Conservation (phyloP, 805 yeast genomes). For the Saccharomycopsis oosterbeekiorum region DNA sequence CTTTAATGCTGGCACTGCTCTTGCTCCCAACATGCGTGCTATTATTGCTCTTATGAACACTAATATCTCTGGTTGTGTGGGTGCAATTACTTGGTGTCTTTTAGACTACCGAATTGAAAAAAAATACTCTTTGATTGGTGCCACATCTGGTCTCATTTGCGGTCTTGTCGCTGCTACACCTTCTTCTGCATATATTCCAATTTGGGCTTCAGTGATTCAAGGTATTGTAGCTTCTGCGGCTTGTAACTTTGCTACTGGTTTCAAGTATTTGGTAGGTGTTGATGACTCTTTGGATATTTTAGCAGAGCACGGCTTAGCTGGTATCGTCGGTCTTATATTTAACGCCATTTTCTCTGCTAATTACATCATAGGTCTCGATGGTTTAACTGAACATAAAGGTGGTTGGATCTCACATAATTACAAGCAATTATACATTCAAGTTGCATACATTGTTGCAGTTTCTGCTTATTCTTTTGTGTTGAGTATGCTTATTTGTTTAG, state of each 20-base stretch:
- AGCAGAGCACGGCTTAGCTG: conserved; percentile 99
- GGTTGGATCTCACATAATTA: conserved; percentile 91
- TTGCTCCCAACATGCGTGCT: conserved; percentile 73
- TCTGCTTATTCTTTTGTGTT: conserved; percentile 67
- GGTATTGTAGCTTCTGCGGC: conserved; percentile 74
- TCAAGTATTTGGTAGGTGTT: conserved; percentile 69
- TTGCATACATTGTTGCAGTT: conserved; percentile 71
- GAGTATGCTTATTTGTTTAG: conserved; percentile 61
- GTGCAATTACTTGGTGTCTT: conserved; percentile 86
- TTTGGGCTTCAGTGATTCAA: conserved; percentile 82
- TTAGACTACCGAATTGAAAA: conserved; percentile 80
- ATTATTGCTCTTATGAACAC: conserved; percentile 89
- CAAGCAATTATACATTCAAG: conserved; percentile 83
- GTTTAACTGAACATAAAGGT: conserved; percentile 72
- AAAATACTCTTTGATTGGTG: conserved; percentile 91
- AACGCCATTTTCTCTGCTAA: conserved; percentile 82
- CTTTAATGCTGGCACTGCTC: conserved; percentile 86
- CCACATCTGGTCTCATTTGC: conserved; percentile 91
- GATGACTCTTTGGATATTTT: conserved; percentile 92
- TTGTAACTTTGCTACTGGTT: conserved; percentile 84
- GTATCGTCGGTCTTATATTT: conserved; percentile 80
- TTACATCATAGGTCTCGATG: conserved; percentile 86
- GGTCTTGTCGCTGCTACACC: conserved; percentile 98
- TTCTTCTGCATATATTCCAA: conserved; percentile 79
- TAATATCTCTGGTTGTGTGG: conserved; percentile 80